Conservation (phyloP, 2,329 filamentous ascomycete genomes). For the Blumeriella jaapii region DNA sequence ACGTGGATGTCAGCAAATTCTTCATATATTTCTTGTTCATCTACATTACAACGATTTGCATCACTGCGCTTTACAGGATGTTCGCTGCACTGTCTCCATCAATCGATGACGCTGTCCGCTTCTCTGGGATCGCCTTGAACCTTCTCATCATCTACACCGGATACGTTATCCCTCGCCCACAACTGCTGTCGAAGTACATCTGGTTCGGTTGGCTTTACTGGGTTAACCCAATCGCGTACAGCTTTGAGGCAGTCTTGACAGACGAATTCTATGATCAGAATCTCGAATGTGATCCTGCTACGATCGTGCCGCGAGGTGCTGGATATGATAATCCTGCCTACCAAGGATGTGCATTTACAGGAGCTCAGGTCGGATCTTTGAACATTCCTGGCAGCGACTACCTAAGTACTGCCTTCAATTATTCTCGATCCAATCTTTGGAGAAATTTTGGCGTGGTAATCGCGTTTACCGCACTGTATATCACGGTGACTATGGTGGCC, state of each 20-base stretch:
- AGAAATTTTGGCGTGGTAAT: constrained; percentile 56
- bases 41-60: constrained; percentile 47
- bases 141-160: constrained; percentile 35
- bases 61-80: constrained; percentile 56
- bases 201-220: constrained; percentile 49
- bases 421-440: constrained; percentile 48
- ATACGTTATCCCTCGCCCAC: constrained; percentile 48
- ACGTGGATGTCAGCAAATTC: constrained; percentile 48
- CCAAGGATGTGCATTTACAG: constrained; percentile 51
- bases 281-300: constrained; percentile 15
- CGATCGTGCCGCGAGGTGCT: constrained; percentile 19
- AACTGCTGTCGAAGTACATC: constrained; percentile 38
- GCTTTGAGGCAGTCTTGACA: constrained; percentile 60
- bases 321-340: constrained; percentile 31
- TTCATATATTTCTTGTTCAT: constrained; percentile 56
- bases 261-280: constrained; percentile 55
- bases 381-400: constrained; percentile 44
- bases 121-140: constrained; percentile 50
- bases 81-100: constrained; percentile 52
- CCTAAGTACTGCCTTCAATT: constrained; percentile 42
- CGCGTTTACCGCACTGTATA: constrained; percentile 63
- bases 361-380: constrained; percentile 38
- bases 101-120: constrained; percentile 55
- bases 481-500: constrained; percentile 57
- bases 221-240: constrained; percentile 62